Conservation (phyloP, 352 stramenopile species). For the Phytophthora sojae region DNA sequence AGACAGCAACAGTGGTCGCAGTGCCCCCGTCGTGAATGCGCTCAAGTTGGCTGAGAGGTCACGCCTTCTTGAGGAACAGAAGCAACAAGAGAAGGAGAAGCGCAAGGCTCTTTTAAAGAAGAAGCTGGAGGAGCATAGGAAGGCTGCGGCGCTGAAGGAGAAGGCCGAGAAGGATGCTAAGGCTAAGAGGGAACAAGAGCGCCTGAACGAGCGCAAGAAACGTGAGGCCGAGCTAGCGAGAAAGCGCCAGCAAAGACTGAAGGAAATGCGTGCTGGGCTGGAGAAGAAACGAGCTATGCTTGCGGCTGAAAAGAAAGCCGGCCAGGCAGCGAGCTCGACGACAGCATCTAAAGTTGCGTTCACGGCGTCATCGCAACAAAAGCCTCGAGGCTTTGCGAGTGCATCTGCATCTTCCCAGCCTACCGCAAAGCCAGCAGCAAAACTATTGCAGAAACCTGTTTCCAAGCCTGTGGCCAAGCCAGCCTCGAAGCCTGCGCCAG, state of each 20-base stretch:
- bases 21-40: constrained; percentile 64
- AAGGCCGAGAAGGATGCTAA: constrained; percentile 74
- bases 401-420: constrained; percentile 23
- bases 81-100: constrained; percentile 64
- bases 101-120: constrained; percentile 71
- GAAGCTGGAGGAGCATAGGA: constrained; percentile 80
- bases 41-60: constrained; percentile 79
- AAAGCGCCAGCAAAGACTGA: constrained; percentile 65
- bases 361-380: constrained; percentile 22
- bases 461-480: constrained; percentile 24
- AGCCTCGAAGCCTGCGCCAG: constrained; percentile 18
- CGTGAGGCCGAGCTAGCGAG: constrained; percentile 69
- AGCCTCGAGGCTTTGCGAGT: constrained; percentile 33
- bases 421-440: constrained; percentile 16
- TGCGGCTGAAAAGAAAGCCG: constrained; percentile 53
- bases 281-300: constrained; percentile 73
- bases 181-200: constrained; percentile 72
- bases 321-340: constrained; percentile 14
- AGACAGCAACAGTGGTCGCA: constrained; percentile 41
- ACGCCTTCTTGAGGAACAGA: constrained; percentile 74
- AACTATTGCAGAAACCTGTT: constrained; percentile 3
- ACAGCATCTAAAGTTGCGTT: constrained; percentile 13
- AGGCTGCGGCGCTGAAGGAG: constrained; percentile 73
- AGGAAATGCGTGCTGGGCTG: constrained; percentile 71
- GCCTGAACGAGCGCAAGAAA: constrained; percentile 76